A percentile compares a stretch with the other conserved stretches of the same genome.
These are phyloP conservation scores for Annulohypoxylon truncatum DNA, from an alignment of 2,329 filamentous ascomycete species.

Conservation along the genomic window DNA sequence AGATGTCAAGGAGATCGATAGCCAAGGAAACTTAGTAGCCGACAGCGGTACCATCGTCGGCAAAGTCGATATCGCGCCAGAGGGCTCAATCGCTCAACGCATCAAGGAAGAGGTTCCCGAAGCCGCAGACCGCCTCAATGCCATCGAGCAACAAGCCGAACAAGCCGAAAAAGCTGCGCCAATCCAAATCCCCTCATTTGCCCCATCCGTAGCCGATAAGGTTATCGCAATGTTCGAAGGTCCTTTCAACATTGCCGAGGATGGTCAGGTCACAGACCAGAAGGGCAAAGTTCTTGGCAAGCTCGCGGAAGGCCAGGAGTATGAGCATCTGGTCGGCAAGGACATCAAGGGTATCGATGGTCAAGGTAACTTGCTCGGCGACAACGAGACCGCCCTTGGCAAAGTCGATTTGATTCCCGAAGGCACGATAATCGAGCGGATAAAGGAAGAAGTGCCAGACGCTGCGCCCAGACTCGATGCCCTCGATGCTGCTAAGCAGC, in stretches of 20 bases:
- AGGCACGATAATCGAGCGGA: slow-evolving; percentile 53
- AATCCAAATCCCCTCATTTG: slow-evolving; percentile 49
- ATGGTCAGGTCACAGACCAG: slow-evolving; percentile 61
- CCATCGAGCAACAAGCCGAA: slow-evolving; percentile 50
- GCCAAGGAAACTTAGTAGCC: slow-evolving; percentile 72
- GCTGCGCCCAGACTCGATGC: slow-evolving; percentile 49
- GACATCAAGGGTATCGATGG: slow-evolving; percentile 75
- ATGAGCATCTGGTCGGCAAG: slow-evolving; percentile 59
- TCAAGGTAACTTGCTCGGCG: slow-evolving; percentile 74
- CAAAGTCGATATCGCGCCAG: slow-evolving; percentile 65
- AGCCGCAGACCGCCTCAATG: slow-evolving; percentile 55
- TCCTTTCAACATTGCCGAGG: slow-evolving; percentile 57
- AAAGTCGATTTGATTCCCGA: slow-evolving; percentile 65
- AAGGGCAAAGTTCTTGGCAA: slow-evolving; percentile 55
- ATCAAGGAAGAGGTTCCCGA: slow-evolving; percentile 49
- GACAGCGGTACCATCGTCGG: slow-evolving; percentile 72
- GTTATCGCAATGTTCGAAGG: slow-evolving; percentile 51
- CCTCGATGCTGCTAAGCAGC: slow-evolving; percentile 42
- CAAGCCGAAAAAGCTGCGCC: slow-evolving; percentile 28
- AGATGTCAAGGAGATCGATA: slow-evolving; percentile 73
- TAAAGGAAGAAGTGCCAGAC: slow-evolving; percentile 49
- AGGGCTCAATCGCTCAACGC: slow-evolving; percentile 52
- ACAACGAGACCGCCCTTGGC: slow-evolving; percentile 72
- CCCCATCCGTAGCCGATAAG: slow-evolving; percentile 49
- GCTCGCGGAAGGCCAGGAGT: slow-evolving; percentile 49